These are phyloP conservation scores for Picochlorum sp. DNA, from an alignment of 139 green algal species.

Conservation along the genomic window DNA sequence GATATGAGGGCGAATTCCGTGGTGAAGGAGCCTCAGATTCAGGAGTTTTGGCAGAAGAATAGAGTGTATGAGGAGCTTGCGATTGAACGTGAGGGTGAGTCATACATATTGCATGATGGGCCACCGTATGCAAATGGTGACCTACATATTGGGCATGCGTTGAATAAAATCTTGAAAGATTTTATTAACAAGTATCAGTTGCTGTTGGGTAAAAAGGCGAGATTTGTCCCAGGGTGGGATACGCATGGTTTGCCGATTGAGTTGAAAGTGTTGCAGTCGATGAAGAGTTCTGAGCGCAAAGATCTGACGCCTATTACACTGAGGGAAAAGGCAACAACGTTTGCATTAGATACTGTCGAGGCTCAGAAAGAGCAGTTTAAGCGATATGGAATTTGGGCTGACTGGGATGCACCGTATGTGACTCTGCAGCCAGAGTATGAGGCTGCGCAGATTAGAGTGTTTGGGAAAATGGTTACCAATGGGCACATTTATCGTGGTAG, in stretches of 20 bases:
- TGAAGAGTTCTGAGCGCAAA: constrained; percentile 54
- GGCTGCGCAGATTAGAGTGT: constrained; percentile 87
- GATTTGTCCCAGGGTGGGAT: constrained; percentile 95
- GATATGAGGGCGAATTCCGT: constrained; percentile 88
- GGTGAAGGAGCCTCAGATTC: constrained; percentile 87
- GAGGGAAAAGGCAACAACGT: constrained; percentile 73
- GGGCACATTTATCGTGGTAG: constrained; percentile 86
- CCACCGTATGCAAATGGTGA: constrained; percentile 98
- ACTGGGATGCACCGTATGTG: constrained; percentile 93
- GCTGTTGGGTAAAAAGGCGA: constrained; percentile 51
- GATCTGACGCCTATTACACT: constrained; percentile 74
- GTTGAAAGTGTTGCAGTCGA: constrained; percentile 86
- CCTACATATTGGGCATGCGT: constrained; percentile 94
- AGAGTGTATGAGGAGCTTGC: constrained; percentile 63
- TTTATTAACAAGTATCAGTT: constrained; percentile 72
- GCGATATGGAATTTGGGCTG: constrained; percentile 89
- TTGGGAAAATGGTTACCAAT: constrained; percentile 91
- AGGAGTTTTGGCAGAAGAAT: constrained; percentile 78
- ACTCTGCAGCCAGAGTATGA: constrained; percentile 86
- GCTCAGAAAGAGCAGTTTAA: constrained; percentile 85
- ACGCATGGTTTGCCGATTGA: constrained; percentile 98
- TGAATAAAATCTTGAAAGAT: constrained; percentile 99
- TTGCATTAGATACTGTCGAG: constrained; percentile 83
- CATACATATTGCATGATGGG: constrained; percentile 95
- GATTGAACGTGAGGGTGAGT: constrained; percentile 33